phyloP scores from a whole-genome alignment of 345 rosid species.

The Turritis glabra region DNA sequence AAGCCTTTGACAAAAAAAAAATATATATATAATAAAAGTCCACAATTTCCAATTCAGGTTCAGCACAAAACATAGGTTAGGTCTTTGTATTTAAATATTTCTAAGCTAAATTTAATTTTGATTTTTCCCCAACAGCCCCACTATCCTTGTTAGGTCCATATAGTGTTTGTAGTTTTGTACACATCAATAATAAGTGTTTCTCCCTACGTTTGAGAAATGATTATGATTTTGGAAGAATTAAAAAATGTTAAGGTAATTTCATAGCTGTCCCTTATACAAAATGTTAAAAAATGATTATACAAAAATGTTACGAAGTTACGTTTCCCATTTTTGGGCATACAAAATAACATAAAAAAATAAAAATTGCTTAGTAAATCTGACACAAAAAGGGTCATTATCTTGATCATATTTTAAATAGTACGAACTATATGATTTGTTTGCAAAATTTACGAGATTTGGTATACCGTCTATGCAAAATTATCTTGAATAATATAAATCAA shows the following conservation, averaged over 20 bases:
- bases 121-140: slow-evolving; percentile 7
- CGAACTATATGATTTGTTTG: too few relatives aligned
- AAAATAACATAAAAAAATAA: too few relatives aligned
- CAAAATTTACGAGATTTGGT: too few relatives aligned
- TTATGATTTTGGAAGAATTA: not conserved
- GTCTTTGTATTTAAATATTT: not conserved
- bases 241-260: not conserved
- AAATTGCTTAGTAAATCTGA: too few relatives aligned
- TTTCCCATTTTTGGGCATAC: too few relatives aligned
- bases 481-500: not conserved
- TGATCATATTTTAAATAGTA: too few relatives aligned
- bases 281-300: too few relatives aligned
- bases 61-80: slow-evolving; percentile 18
- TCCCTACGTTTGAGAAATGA: not conserved
- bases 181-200: not conserved
- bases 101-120: not conserved
- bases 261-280: not conserved
- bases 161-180: slow-evolving; percentile 17
- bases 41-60: slow-evolving; percentile 11
- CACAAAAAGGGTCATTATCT: too few relatives aligned
- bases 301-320: too few relatives aligned
- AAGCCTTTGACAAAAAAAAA: too few relatives aligned
- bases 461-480: not conserved
- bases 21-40: not conserved
- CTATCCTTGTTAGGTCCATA: not conserved